Percentiles rank a stretch among this genome's conserved stretches.
phyloP scores from a whole-genome alignment of 345 rosid genomes.

The Cardiospermum halicacabum region DNA sequence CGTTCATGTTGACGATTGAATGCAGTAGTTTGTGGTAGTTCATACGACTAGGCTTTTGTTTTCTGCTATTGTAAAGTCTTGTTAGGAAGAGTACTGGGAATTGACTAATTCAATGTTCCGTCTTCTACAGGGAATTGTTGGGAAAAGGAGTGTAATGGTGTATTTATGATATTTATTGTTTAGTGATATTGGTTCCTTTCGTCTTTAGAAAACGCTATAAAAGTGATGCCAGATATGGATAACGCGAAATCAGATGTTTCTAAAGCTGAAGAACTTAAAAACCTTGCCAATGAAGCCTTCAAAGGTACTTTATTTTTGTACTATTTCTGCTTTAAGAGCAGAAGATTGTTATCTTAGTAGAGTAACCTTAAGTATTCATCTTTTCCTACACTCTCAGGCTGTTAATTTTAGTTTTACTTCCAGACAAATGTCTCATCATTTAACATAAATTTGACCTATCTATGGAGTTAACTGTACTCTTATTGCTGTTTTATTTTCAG shows the following conservation, averaged over 20 bases:
- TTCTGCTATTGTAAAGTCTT: not conserved
- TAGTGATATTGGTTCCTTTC: slow-evolving; percentile 1
- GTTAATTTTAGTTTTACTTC: not conserved
- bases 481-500: slow-evolving; percentile 33
- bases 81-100: not conserved
- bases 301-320: slow-evolving; percentile 29
- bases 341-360: not conserved
- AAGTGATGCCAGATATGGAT: slow-evolving; percentile 38
- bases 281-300: slow-evolving; percentile 50
- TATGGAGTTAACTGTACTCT: slow-evolving; percentile 10
- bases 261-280: slow-evolving; percentile 49
- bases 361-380: not conserved
- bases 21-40: too few relatives aligned
- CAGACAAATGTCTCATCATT: not conserved
- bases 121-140: not conserved
- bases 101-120: not conserved
- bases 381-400: not conserved
- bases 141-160: not conserved
- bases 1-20: too few relatives aligned
- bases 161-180: slow-evolving; percentile 5
- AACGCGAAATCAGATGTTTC: slow-evolving; percentile 25
- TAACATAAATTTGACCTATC: not conserved
- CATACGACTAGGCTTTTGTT: too few relatives aligned
- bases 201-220: not conserved
- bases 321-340: not conserved